Evolutionary conservation across 2,329 filamentous ascomycete species (phyloP), one percentile per base, ranked within the genome.

Genomic region (Canariomyces notabilis): DNA sequence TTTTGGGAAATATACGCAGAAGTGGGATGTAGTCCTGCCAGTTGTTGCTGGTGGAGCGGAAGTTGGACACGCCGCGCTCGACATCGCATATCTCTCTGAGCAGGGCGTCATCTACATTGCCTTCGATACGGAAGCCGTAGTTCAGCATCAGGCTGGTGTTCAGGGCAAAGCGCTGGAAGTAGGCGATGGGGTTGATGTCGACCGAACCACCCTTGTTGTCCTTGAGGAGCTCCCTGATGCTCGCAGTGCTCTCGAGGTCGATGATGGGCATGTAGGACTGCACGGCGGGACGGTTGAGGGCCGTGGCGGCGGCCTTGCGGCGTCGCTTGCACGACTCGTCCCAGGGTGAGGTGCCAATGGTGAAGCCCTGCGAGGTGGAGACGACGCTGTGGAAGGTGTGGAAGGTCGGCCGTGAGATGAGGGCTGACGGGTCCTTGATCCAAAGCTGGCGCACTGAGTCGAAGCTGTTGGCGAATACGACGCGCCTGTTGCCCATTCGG

Each of bases 1-100:
- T 75, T 23, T 72, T 78, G 2, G 81, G 76, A 54, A 79, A 75
- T 2, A 89, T 63, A 21, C 87, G 75, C 50, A 93, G 62, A 5
- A 90, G 58, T 0, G 87, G 86, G n/a, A 93, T 79, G 55, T 91
- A 91, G 59, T 93, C 87, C 59, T 88, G 84, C 80, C 85, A 87
- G 62, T 91, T 91, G 60, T 89, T 88, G 57, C 83, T 87, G 0
- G 86, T 91, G 20, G 80, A 85, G 38, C 87, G 71, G 60, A 90
- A 85, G 57, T 87, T 87, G 43, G 82, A 84, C 19, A 93, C 81
- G 5, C 80, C 82, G 22, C 85, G 76, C 63, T 91, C 87, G 3
- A 91, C 86, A 37, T 82, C 73, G 0, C 82, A 80, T 47, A 93
- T 89, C 60, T 91, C 87, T 16, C 78, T 71, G 5, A 91, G 71